Percentiles rank a stretch among this genome's conserved stretches.
Evolutionary conservation across 306 rosid genomes (phyloP).

Genomic region (Quercus bicolor): DNA sequence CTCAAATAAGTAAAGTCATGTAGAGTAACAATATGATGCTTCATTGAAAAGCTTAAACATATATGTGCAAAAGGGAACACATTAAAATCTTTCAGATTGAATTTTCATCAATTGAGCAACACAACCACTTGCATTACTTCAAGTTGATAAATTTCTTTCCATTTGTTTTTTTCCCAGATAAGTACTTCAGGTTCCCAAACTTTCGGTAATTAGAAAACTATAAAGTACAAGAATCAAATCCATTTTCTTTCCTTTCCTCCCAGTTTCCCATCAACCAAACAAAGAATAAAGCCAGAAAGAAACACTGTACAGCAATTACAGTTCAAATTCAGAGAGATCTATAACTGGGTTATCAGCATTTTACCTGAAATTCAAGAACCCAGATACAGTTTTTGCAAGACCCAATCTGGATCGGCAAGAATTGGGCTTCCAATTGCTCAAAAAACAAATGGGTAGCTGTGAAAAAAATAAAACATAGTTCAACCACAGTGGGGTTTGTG

Average conservation of each 20-base stretch:
- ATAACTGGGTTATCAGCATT: constrained; percentile 31
- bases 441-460: constrained; percentile 16
- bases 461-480: background rate
- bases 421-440: constrained; percentile 14
- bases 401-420: constrained; percentile 51
- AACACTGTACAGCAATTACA: constrained; percentile 3
- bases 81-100: background rate
- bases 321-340: constrained; percentile 39
- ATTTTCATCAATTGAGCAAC: background rate
- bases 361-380: constrained; percentile 50
- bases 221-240: constrained; percentile 15
- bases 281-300: background rate
- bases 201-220: background rate
- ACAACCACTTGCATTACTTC: constrained; percentile 15
- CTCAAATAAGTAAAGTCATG: background rate
- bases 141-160: background rate
- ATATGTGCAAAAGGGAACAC: background rate
- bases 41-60: background rate
- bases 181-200: constrained; percentile 5
- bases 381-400: constrained; percentile 24
- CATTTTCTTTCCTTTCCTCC: background rate
- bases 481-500: constrained; percentile 7
- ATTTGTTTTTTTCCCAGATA: background rate
- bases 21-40: background rate
- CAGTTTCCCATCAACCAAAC: constrained; percentile 18